Conservation (phyloP, 768 basidiomycete species). For the Serendipita sp. region DNA sequence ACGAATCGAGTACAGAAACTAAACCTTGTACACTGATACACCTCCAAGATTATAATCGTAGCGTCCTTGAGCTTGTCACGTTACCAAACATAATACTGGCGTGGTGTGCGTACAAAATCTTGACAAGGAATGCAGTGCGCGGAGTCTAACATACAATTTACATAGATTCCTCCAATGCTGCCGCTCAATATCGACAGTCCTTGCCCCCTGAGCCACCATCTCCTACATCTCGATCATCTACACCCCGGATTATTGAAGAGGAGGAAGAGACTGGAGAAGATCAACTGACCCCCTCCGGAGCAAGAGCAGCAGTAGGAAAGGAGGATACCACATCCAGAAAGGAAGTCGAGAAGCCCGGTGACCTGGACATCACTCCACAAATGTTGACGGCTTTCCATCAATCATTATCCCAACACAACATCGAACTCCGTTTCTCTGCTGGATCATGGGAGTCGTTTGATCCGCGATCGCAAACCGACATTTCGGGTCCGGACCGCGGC, state of each 20-base stretch:
- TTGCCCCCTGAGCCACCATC: not conserved
- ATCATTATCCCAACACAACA: constrained; percentile 36
- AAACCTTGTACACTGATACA: constrained; percentile 38
- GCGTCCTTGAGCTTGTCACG: constrained; percentile 60
- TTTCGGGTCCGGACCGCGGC: no score
- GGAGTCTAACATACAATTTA: not conserved
- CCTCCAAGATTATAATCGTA: constrained; percentile 83
- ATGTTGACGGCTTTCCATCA: constrained; percentile 48
- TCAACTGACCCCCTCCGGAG: not conserved
- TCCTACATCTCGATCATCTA: not conserved
- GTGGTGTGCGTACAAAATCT: constrained; percentile 48
- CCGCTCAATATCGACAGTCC: not conserved
- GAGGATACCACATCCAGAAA: no score
- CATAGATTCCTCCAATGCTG: not conserved
- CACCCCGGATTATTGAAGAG: not conserved
- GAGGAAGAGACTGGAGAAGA: not conserved
- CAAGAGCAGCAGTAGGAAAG: not conserved
- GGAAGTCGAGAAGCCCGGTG: constrained; percentile 23
- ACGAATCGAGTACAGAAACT: constrained; percentile 3
- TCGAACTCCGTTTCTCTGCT: constrained; percentile 58
- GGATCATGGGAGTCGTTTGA: constrained; percentile 64
- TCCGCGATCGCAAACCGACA: constrained; percentile 13
- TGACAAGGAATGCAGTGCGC: not conserved
- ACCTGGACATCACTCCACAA: constrained; percentile 47
- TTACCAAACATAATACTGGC: constrained; percentile 61